Base-by-base conservation (phyloP, 768 basidiomycete genomes). In the Auriscalpium microsporum region DNA sequence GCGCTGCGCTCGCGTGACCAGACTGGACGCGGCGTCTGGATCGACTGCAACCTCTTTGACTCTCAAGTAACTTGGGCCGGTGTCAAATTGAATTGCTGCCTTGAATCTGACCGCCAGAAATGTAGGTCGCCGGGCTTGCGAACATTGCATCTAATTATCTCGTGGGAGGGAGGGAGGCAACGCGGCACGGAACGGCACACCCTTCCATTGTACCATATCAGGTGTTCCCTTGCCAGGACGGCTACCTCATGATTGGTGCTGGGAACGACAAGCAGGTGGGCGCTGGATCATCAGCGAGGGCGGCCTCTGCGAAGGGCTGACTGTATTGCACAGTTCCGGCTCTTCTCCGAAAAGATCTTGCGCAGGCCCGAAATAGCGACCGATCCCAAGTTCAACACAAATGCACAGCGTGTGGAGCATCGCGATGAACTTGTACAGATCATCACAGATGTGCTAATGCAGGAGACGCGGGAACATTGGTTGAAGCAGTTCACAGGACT, bases 91-190 rank as follows among this genome's bases (percentile, higher is more conserved):
- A 38, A 13, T 14, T 45, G 7, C 10, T 48, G 8, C 52, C 7
- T 8, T 38, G 11, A 49, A 14, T 10, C 48, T 9, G 11, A 37
- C 10, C 37, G 4, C 10, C 17, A 37, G 34, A n/a, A 36, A 28
- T 19, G 37, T 64, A 95, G 90, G 79, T 96, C 48, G 91, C 94
- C 14, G 90, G 90, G 16, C 79, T 96, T 6, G 91, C 85, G 2
- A 95, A 95, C 65, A 90, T 96, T 56, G 94, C 89, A 2, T 91
- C 90, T 14, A 95, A 94, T 71, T 95, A 90, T 73, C 82, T 97
- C 53, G 86, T 96, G 53, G 80, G 89, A 10, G 88, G 86, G 14
- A 71, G 85, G 67, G 90, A 94, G 68, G 94, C 87, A 21, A 75
- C 78, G 35, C 76, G 94, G 53, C 84, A 91, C 68, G 94, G 94